Base-by-base conservation (phyloP, 169 alveolate genomes). In the Plasmodium knowlesi region DNA sequence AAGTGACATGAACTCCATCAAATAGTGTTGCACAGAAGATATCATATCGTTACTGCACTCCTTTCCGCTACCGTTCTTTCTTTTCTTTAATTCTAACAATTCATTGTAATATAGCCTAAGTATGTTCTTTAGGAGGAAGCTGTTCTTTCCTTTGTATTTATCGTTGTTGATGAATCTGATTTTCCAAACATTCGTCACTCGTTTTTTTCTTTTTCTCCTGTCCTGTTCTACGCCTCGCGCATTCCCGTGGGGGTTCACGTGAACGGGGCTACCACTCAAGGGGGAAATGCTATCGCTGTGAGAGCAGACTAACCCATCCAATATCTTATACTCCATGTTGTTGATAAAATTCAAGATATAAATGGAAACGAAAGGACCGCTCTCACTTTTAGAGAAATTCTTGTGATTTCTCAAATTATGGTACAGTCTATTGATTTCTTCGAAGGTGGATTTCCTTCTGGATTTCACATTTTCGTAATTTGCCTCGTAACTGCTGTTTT, bases 91-190 rank as follows among this genome's bases (percentile, higher is more conserved):
- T 10, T 80, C 94, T 8, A 78, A 8, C 22, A 88, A 79, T 43
- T 88, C 94, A 53, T 88, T 88, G 46, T 79, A 80, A 34, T 88
- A 88, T 3, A 88, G 50, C 39, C 37, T 78, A 28, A 88, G 72
- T 28, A 88, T 88, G 53, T 88, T 88, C 34, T 88, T 88, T 28
- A 88, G 14, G 37, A 88, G 82, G 82, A 57, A 79, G 41, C 94
- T 88, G 19, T 88, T 88, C 61, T 80, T 88, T 8, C 94, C 94
- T 79, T 79, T 88, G 53, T 78, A 88, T 34, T 88, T 88, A 46
- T 76, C 89, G 28, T 67, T 88, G 25, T 61, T 79, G 3, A 88
- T 79, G 82, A 88, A 88, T 79, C 94, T 76, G 19, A 88, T 88
- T 79, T 88, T 88, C 94, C 94, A 88, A 6, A 43, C 71, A 14